Conservation (phyloP, 1,284 basidiomycete species). For the Heliocybe sulcata region DNA sequence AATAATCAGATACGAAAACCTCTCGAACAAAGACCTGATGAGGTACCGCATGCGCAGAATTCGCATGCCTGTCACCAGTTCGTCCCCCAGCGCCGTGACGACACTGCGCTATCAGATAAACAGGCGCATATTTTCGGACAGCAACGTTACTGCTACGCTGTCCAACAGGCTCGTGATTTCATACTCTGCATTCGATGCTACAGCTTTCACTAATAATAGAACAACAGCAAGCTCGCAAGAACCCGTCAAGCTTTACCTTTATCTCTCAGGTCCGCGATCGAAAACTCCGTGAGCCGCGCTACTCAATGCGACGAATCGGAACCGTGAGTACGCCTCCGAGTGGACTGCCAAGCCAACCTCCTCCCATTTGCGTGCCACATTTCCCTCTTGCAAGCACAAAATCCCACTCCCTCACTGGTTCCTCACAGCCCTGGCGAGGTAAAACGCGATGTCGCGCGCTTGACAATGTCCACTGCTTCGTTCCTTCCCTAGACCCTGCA, state of each 20-base stretch:
- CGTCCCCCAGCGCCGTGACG: background rate
- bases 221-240: no score
- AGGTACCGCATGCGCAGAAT: no score
- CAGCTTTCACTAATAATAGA: background rate
- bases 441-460: no score
- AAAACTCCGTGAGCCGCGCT: background rate
- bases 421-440: background rate
- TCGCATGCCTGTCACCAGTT: no score
- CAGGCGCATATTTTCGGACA: background rate
- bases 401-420: background rate
- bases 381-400: background rate
- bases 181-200: background rate
- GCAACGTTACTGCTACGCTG: background rate
- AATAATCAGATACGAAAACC: no score
- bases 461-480: background rate
- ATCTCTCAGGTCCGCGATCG: background rate
- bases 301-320: background rate
- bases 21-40: no score
- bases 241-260: no score
- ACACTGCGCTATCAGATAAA: background rate
- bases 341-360: background rate
- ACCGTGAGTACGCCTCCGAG: constrained; percentile 1
- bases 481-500: background rate
- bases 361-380: background rate
- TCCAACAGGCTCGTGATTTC: background rate